Base-by-base conservation (phyloP, 345 rosid genomes). In the Physaria fendleri region DNA sequence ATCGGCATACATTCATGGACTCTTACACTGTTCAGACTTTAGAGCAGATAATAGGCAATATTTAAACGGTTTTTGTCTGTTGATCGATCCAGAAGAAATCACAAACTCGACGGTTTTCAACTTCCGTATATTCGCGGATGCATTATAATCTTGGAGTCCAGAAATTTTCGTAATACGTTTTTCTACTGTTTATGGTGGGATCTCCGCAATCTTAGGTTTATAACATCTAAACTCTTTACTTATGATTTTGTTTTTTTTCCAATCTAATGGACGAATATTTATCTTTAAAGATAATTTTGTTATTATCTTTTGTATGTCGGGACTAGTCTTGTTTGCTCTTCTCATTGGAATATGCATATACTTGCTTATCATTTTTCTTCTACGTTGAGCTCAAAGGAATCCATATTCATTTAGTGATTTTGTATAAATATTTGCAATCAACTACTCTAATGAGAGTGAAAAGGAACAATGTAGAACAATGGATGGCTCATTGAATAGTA, bases 281-380 rank as follows among this genome's bases (percentile, higher is more conserved):
- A 22, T 6, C 13, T 8, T 38, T 4, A 40, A 83, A 82, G 71
- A 68, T 78, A 22, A 66, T 12, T 78, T 82, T 69, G 82, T 85
- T 0, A 25, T 82, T 24, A 14, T 54, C 68, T 72, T 80, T 34
- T 62, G 81, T 28, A 46, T 78, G 39, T 40, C 65, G 30, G 88
- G 88, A 62, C 73, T 82, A 38, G 74, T 82, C 37, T 71, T 82
- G 56, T 82, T 82, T 56, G 78, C 88, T 27, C 59, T 74, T 5
- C 82, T 82, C 42, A 82, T 82, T 24, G 85, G 88, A 57, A 82
- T 50, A 82, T 80, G 88, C 83, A 82, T 78, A 85, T 78, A n/a
- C n/a, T n/a, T n/a, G 49, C 9, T 1, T 27, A 25, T 12, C n/a
- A 7, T 8, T 8, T 7, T 6, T n/a, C 14, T 16, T 39, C 14